These are phyloP conservation scores for Erigeron philadelphicus DNA, from an alignment of 140 eudicot genomes.

Conservation along the genomic window DNA sequence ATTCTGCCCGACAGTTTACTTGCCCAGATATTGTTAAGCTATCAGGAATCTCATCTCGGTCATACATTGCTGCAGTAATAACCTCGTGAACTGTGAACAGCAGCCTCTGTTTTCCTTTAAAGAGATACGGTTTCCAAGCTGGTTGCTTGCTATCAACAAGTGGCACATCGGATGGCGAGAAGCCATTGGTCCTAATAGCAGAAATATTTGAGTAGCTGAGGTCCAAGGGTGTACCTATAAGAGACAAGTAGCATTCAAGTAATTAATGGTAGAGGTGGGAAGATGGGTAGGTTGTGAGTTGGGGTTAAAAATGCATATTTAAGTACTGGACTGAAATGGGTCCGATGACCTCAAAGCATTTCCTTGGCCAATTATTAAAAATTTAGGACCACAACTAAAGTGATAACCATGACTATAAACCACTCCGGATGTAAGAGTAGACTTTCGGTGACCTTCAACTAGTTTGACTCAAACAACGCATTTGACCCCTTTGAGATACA, in stretches of 20 bases:
- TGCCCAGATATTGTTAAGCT: constrained; percentile 73
- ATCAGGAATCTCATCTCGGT: constrained; percentile 92
- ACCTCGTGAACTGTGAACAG: constrained; percentile 77
- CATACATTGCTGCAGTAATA: constrained; percentile 89
- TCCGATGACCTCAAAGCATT: no score
- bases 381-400: no score
- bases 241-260: constrained; percentile 6
- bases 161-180: constrained; percentile 68
- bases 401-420: neutral
- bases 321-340: no score
- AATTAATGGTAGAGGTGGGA: neutral
- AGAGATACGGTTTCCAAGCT: constrained; percentile 97
- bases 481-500: neutral
- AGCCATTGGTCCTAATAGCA: constrained; percentile 62
- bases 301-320: neutral
- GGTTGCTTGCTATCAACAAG: constrained; percentile 85
- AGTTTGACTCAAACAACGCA: neutral
- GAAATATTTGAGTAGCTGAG: constrained; percentile 69
- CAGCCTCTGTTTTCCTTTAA: constrained; percentile 80
- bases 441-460: no score
- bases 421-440: no score
- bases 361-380: no score
- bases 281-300: neutral
- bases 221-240: constrained; percentile 86
- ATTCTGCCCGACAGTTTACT: constrained; percentile 93